phyloP scores from a whole-genome alignment of 441 rosid genomes.

The Gossypium aridum region DNA sequence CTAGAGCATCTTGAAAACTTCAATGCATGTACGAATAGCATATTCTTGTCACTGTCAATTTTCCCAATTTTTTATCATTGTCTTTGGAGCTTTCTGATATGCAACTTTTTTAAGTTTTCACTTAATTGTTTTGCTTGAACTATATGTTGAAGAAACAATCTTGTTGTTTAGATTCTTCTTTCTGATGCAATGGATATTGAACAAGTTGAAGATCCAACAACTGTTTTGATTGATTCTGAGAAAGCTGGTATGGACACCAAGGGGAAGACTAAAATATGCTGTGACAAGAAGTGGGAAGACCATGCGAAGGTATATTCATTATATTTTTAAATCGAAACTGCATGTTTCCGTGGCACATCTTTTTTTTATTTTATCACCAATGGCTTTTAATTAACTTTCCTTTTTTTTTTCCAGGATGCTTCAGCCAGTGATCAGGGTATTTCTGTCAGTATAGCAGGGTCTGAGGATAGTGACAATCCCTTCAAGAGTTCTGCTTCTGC shows the following conservation, averaged over 20 bases:
- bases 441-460: slow-evolving; percentile 18
- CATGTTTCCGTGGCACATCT: background rate
- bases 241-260: slow-evolving; percentile 19
- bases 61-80: background rate
- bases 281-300: slow-evolving; percentile 14
- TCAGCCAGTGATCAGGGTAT: slow-evolving; percentile 22
- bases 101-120: background rate
- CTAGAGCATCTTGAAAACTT: background rate
- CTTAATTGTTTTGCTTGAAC: background rate
- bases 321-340: background rate
- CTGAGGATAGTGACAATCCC: slow-evolving; percentile 23
- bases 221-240: slow-evolving; percentile 16
- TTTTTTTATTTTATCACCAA: background rate
- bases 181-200: slow-evolving; percentile 26
- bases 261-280: slow-evolving; percentile 33
- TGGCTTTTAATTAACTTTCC: background rate
- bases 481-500: slow-evolving; percentile 25
- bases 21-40: background rate
- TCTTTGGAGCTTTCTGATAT: background rate
- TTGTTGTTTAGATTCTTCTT: slow-evolving; percentile 20
- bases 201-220: slow-evolving; percentile 15
- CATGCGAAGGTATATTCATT: slow-evolving; percentile 18
- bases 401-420: slow-evolving; percentile 26
- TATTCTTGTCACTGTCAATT: background rate
- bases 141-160: slow-evolving; percentile 7